Evolutionary conservation across 75 land plant genomes (phyloP).

Genomic region (Picea sitchensis): DNA sequence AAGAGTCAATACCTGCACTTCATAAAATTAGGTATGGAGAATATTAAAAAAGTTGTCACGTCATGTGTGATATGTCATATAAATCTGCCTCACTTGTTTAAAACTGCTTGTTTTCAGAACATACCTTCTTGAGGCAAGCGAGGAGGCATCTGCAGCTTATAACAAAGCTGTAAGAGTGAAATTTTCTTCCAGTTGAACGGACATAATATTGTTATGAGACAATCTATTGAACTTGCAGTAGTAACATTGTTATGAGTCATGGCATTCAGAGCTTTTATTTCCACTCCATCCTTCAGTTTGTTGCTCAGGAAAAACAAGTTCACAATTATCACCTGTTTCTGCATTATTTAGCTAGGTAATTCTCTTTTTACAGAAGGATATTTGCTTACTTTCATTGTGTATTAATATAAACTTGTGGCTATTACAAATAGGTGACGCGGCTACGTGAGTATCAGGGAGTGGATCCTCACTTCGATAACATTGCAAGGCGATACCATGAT

Average conservation of each 20-base stretch:
- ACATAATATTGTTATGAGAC: background rate
- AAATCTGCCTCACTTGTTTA: background rate
- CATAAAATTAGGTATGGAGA: conserved; percentile 77
- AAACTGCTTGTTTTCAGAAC: conserved; percentile 34
- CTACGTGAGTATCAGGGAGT: conserved; percentile 98
- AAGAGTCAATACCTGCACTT: conserved; percentile 89
- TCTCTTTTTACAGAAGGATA: background rate
- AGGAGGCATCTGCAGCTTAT: conserved; percentile 90
- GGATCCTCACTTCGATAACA: conserved; percentile 91
- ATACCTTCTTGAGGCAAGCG: conserved; percentile 83
- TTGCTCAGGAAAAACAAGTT: background rate
- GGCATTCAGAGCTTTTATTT: background rate
- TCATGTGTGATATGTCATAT: background rate
- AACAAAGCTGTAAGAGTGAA: conserved; percentile 77
- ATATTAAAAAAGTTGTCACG: background rate
- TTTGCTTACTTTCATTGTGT: background rate
- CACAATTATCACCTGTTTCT: background rate
- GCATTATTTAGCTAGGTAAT: background rate
- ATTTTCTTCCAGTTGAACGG: background rate
- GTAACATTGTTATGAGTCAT: background rate
- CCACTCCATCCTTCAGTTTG: background rate
- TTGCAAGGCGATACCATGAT: conserved; percentile 94
- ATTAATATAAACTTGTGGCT: background rate
- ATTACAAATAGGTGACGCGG: conserved; percentile 66
- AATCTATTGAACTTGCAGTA: background rate